Evolutionary conservation across 164 flowering plant species (phyloP).

Genomic region (Santalum album): DNA sequence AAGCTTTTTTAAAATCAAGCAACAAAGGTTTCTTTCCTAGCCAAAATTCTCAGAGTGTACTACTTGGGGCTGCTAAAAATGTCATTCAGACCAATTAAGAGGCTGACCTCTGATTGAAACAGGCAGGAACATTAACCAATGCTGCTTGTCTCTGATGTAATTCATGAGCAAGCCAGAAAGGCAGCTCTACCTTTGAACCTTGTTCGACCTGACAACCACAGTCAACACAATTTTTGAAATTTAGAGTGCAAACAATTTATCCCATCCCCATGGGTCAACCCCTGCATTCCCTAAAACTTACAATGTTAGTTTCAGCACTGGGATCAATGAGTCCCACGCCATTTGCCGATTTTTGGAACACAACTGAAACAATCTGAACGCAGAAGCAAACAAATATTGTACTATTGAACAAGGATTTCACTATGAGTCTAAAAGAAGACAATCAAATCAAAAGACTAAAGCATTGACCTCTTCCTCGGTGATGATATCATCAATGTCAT

Average conservation of each 20-base stretch:
- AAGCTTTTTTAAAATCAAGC: neutral
- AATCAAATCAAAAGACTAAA: neutral
- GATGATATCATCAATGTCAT: constrained; percentile 66
- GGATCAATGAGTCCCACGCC: constrained; percentile 83
- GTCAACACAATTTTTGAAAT: neutral
- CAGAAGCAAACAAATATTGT: neutral
- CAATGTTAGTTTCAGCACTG: constrained; percentile 64
- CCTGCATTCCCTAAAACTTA: constrained; percentile 13
- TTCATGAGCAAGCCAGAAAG: constrained; percentile 91
- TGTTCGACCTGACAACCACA: constrained; percentile 54
- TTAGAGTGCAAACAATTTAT: neutral
- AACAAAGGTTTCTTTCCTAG: no score
- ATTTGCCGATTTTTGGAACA: constrained; percentile 59
- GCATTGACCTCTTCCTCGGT: constrained; percentile 66
- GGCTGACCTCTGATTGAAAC: constrained; percentile 70
- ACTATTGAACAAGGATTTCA: neutral
- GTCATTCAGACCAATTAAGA: neutral
- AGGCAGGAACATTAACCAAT: constrained; percentile 42
- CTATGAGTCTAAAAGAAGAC: neutral
- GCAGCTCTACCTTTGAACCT: constrained; percentile 81
- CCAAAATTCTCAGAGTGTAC: no score
- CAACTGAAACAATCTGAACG: constrained; percentile 51
- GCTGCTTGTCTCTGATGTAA: constrained; percentile 57
- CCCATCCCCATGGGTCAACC: neutral
- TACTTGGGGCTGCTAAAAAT: neutral